A percentile compares a stretch with the other conserved stretches of the same genome.
Evolutionary conservation across 805 yeast species (phyloP).

Genomic region (Lipomyces mesembrius): DNA sequence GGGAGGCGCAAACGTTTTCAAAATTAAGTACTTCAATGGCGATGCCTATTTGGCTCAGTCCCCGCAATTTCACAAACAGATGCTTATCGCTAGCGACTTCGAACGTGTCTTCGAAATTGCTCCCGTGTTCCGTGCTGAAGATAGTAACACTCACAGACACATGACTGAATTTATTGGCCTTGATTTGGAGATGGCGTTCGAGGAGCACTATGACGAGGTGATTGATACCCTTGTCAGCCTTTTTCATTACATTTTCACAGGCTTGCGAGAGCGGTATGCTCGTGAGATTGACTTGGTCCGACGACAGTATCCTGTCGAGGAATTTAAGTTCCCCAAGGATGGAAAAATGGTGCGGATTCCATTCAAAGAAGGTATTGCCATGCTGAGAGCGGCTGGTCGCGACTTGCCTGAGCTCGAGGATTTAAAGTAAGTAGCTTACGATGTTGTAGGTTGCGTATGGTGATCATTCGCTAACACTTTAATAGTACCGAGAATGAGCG

Average conservation of each 20-base stretch:
- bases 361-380: conserved; percentile 86
- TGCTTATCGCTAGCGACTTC: conserved; percentile 96
- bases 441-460: neutral
- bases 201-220: conserved; percentile 96
- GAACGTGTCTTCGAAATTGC: conserved; percentile 96
- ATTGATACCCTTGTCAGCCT: conserved; percentile 65
- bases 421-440: conserved; percentile 19
- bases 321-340: conserved; percentile 88
- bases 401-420: conserved; percentile 48
- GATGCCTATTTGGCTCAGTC: conserved; percentile 96
- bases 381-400: conserved; percentile 86
- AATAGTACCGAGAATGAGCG: conserved; percentile 92
- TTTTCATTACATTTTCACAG: conserved; percentile 85
- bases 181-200: conserved; percentile 97
- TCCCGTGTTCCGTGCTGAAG: conserved; percentile 98
- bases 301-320: conserved; percentile 96
- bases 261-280: conserved; percentile 77
- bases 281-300: conserved; percentile 88
- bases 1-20: conserved; percentile 97
- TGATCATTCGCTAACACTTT: neutral
- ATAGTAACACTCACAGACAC: conserved; percentile 98
- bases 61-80: conserved; percentile 97
- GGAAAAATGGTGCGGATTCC: conserved; percentile 91
- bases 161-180: conserved; percentile 98
- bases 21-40: conserved; percentile 88